These are phyloP conservation scores for Sphaerostilbella broomeana DNA, from an alignment of 2,329 filamentous ascomycete species.

Conservation along the genomic window DNA sequence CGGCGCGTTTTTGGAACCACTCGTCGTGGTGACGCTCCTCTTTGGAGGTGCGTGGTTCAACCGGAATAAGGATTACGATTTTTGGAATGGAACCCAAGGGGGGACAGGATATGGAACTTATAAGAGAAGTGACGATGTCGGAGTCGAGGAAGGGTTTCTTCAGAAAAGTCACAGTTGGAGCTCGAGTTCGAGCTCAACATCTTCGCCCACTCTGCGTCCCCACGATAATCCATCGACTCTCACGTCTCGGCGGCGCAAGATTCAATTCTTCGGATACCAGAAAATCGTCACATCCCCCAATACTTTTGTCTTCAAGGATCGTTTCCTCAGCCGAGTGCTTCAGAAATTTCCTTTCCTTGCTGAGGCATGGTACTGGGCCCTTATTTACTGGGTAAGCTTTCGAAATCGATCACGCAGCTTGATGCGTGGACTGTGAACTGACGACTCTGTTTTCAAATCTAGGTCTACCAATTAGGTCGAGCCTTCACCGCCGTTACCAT, in stretches of 20 bases:
- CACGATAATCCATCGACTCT: conserved; percentile 20
- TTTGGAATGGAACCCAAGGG: conserved; percentile 19
- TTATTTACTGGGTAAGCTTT: conserved; percentile 69
- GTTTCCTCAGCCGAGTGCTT: conserved; percentile 43
- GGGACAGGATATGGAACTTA: conserved; percentile 17
- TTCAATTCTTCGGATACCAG: conserved; percentile 28
- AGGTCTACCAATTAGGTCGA: conserved; percentile 70
- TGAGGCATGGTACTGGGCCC: conserved; percentile 71
- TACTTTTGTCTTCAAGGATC: conserved; percentile 27
- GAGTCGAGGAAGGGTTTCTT: conserved; percentile 20
- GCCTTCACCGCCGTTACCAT: conserved; percentile 65
- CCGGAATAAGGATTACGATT: conserved; percentile 33
- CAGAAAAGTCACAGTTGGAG: conserved; percentile 18
- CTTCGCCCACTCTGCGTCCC: conserved; percentile 22
- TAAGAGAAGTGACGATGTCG: conserved; percentile 27
- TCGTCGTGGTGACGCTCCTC: conserved; percentile 36
- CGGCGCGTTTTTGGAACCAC: conserved; percentile 35
- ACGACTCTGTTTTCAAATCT: conserved; percentile 1
- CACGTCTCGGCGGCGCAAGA: conserved; percentile 26
- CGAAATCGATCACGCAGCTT: conserved; percentile 9
- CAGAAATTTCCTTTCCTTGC: conserved; percentile 64
- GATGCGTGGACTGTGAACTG: not conserved
- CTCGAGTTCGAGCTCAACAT: conserved; percentile 19
- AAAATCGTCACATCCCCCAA: conserved; percentile 27
- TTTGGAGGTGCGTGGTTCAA: conserved; percentile 40